Percentiles rank a stretch among this genome's conserved stretches.
phyloP scores from a whole-genome alignment of 371 early-diverging fungal species.

The Lichtheimia ornata region DNA sequence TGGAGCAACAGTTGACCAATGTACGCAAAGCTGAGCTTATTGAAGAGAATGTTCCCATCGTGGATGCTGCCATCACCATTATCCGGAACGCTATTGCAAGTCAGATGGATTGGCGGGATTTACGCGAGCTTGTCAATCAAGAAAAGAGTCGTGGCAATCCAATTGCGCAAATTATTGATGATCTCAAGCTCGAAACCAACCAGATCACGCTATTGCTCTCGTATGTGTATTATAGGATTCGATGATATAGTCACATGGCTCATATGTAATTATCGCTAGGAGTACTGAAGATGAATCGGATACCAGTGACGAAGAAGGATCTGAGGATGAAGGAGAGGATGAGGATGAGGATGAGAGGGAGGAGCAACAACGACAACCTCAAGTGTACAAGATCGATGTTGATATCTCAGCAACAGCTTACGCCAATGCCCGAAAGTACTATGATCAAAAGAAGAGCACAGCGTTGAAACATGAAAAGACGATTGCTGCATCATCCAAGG shows the following conservation, averaged over 20 bases:
- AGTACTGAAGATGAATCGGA: too few species aligned
- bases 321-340: conserved; percentile 30
- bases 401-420: conserved; percentile 86
- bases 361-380: conserved; percentile 24
- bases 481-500: conserved; percentile 73
- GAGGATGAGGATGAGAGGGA: conserved; percentile 38
- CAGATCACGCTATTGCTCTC: conserved; percentile 65
- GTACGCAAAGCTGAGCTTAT: conserved; percentile 80
- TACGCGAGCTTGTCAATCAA: conserved; percentile 82
- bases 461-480: conserved; percentile 91
- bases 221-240: conserved; percentile 21
- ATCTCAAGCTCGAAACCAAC: conserved; percentile 74
- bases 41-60: conserved; percentile 78
- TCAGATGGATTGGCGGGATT: conserved; percentile 96
- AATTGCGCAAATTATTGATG: conserved; percentile 74
- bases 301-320: conserved; percentile 31
- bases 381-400: conserved; percentile 69
- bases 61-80: conserved; percentile 85
- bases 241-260: neutral
- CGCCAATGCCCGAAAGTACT: conserved; percentile 92
- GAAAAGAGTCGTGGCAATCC: conserved; percentile 81
- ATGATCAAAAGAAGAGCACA: conserved; percentile 81
- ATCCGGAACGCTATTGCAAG: conserved; percentile 86
- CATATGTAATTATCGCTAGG: neutral
- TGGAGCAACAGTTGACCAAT: conserved; percentile 65